phyloP scores from a whole-genome alignment of 164 flowering plant genomes.

The Santalum album region DNA sequence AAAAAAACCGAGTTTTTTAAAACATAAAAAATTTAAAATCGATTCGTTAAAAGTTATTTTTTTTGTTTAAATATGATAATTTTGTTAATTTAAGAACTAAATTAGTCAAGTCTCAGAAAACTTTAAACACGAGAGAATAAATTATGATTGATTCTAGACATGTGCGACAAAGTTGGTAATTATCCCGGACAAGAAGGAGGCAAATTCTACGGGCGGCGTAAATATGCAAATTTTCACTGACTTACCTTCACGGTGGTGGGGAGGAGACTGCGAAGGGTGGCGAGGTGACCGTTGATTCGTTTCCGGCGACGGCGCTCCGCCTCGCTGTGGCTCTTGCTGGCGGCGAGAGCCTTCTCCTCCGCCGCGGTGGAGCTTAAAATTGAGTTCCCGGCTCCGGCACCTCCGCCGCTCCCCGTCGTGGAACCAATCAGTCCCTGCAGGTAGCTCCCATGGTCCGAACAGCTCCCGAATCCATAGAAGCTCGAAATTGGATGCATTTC shows the following conservation, averaged over 20 bases:
- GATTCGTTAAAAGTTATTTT: no score
- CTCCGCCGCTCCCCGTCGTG: background rate
- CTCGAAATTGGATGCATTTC: constrained; percentile 8
- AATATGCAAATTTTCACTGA: background rate
- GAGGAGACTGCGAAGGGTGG: constrained; percentile 30
- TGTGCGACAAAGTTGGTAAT: no score
- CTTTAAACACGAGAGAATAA: no score
- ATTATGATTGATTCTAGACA: no score
- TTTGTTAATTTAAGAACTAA: no score
- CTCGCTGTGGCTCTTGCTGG: constrained; percentile 33
- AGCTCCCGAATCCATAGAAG: constrained; percentile 10
- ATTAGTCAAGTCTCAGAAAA: no score
- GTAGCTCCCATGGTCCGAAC: constrained; percentile 3
- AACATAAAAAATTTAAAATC: no score
- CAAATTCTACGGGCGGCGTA: background rate
- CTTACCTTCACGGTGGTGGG: constrained; percentile 42
- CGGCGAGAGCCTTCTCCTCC: constrained; percentile 20
- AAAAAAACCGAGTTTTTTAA: no score
- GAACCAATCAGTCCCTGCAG: background rate
- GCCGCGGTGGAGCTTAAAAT: constrained; percentile 4
- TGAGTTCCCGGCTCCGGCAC: background rate
- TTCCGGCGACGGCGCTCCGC: constrained; percentile 36
- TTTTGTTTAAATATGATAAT: no score
- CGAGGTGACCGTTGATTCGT: constrained; percentile 30
- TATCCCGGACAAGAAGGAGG: no score